Conservation (phyloP, 352 stramenopile species). For the Phytophthora foliorum region DNA sequence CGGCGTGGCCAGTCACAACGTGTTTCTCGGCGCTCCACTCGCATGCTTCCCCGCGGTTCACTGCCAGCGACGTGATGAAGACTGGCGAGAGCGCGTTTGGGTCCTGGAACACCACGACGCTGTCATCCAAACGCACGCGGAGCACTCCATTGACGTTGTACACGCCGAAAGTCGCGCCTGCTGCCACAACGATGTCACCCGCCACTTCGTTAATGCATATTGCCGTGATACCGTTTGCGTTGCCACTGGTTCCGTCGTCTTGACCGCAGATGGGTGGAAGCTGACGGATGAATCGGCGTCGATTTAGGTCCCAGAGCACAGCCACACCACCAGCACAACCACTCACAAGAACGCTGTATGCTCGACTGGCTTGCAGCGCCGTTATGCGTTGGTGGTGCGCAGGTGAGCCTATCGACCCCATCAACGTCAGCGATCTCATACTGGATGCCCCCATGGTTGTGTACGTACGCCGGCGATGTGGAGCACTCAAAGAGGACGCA, state of each 20-base stretch:
- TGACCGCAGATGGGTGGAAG: slow-evolving; percentile 38
- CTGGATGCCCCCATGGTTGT: slow-evolving; percentile 32
- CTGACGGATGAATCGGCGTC: slow-evolving; percentile 60
- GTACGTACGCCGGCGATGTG: slow-evolving; percentile 36
- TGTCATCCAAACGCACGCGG: slow-evolving; percentile 58
- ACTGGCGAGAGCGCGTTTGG: slow-evolving; percentile 40
- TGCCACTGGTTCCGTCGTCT: background rate
- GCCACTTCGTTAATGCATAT: slow-evolving; percentile 76
- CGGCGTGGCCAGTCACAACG: slow-evolving; percentile 70
- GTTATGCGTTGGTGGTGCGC: slow-evolving; percentile 54
- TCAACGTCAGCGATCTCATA: slow-evolving; percentile 49
- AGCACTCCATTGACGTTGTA: slow-evolving; percentile 76
- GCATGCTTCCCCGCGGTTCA: slow-evolving; percentile 60
- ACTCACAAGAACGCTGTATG: slow-evolving; percentile 74
- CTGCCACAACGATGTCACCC: slow-evolving; percentile 68
- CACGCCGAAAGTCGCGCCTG: slow-evolving; percentile 60
- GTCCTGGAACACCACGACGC: slow-evolving; percentile 59
- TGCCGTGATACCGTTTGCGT: slow-evolving; percentile 35
- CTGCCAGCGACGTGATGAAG: slow-evolving; percentile 52
- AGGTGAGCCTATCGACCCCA: slow-evolving; percentile 57
- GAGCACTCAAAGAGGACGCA: slow-evolving; percentile 37
- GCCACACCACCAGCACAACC: slow-evolving; percentile 62
- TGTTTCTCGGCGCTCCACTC: slow-evolving; percentile 74
- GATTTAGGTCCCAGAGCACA: slow-evolving; percentile 82
- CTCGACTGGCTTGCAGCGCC: slow-evolving; percentile 61